Evolutionary conservation across 257 asterid genomes (phyloP).

Genomic region (Galeopsis tetrahit): DNA sequence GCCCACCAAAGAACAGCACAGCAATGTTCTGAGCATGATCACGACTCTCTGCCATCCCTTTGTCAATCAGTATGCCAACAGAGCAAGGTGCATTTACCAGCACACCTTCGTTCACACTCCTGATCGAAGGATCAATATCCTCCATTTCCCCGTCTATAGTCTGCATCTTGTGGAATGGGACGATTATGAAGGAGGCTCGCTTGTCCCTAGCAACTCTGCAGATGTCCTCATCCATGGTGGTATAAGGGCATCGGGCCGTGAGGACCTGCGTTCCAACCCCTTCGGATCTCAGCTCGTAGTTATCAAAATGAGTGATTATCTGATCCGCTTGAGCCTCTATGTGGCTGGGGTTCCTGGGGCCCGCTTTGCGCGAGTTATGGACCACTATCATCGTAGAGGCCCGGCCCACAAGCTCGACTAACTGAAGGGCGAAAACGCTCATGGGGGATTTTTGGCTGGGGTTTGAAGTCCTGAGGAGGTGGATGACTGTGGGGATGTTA

Average conservation of each 20-base stretch:
- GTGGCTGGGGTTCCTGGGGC: slow-evolving; percentile 58
- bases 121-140: slow-evolving; percentile 64
- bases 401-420: slow-evolving; percentile 86
- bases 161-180: slow-evolving; percentile 80
- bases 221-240: slow-evolving; percentile 89
- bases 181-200: slow-evolving; percentile 60
- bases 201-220: slow-evolving; percentile 74
- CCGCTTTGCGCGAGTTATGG: slow-evolving; percentile 59
- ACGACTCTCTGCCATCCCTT: slow-evolving; percentile 49
- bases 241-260: slow-evolving; percentile 64
- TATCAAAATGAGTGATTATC: slow-evolving; percentile 70
- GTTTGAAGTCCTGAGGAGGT: slow-evolving; percentile 71
- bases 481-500: slow-evolving; percentile 63
- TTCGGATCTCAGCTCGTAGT: slow-evolving; percentile 71
- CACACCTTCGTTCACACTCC: slow-evolving; percentile 71
- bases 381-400: slow-evolving; percentile 74
- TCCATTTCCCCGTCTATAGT: slow-evolving; percentile 63
- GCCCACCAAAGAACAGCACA: slow-evolving; percentile 75
- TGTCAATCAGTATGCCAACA: slow-evolving; percentile 73
- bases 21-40: slow-evolving; percentile 54
- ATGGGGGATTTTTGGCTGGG: slow-evolving; percentile 58
- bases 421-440: slow-evolving; percentile 67
- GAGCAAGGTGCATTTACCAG: slow-evolving; percentile 82
- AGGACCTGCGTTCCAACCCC: slow-evolving; percentile 69
- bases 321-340: slow-evolving; percentile 73